These are phyloP conservation scores for Pisolithus marmoratus DNA, from an alignment of 768 basidiomycete species.

Conservation along the genomic window DNA sequence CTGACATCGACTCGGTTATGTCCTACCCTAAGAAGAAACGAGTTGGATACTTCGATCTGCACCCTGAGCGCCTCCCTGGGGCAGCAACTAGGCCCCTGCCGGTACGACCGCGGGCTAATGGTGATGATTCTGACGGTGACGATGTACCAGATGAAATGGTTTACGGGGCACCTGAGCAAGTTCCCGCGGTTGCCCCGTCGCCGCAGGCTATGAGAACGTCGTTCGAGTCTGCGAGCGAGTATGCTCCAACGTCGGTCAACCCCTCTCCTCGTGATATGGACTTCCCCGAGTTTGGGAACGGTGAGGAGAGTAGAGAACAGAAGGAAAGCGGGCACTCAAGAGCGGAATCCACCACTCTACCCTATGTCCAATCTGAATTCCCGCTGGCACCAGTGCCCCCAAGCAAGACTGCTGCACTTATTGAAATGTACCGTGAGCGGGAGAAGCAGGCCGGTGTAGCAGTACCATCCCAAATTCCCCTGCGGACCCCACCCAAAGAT, in stretches of 20 bases:
- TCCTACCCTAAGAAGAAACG: slow-evolving; percentile 33
- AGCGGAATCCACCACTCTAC: slow-evolving; percentile 27
- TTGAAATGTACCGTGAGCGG: slow-evolving; percentile 79
- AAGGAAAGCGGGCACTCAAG: slow-evolving; percentile 20
- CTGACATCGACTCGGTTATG: slow-evolving; percentile 40
- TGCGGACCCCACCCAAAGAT: slow-evolving; percentile 23
- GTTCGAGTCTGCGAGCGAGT: slow-evolving; percentile 29
- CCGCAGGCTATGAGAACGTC: slow-evolving; percentile 26
- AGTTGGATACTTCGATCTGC: slow-evolving; percentile 71
- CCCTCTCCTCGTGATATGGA: slow-evolving; percentile 26
- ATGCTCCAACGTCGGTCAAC: slow-evolving; percentile 24
- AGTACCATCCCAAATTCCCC: slow-evolving; percentile 29
- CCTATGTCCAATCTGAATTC: slow-evolving; percentile 10
- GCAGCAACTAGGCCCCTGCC: slow-evolving; percentile 5
- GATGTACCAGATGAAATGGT: slow-evolving; percentile 30
- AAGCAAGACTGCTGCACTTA: slow-evolving; percentile 71
- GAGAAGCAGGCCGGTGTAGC: slow-evolving; percentile 38
- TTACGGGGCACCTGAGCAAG: slow-evolving; percentile 22
- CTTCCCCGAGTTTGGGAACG: slow-evolving; percentile 22
- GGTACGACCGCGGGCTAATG: slow-evolving; percentile 23
- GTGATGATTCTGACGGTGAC: slow-evolving; percentile 31
- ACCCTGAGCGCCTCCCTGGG: slow-evolving; percentile 60
- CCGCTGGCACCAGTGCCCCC: slow-evolving; percentile 22
- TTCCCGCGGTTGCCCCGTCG: slow-evolving; percentile 5
- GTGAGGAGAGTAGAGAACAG: slow-evolving; percentile 17